Conservation (phyloP, 2,329 filamentous ascomycete species). For the Ophiostoma australiae region DNA sequence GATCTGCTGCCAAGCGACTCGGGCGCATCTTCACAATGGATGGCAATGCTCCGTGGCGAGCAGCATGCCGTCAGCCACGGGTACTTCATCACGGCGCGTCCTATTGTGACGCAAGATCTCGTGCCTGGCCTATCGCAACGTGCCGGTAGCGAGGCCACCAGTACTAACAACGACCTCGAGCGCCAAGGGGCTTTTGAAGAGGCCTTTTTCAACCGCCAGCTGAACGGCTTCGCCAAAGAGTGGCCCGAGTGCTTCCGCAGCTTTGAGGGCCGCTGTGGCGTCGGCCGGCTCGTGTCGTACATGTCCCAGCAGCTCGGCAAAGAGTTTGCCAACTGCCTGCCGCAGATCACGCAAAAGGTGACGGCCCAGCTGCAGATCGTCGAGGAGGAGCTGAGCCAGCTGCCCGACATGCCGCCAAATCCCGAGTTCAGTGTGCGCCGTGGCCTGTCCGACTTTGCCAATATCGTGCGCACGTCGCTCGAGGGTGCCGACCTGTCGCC, state of each 20-base stretch:
- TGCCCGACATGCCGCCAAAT: conserved; percentile 65
- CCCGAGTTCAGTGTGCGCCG: conserved; percentile 61
- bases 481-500: conserved; percentile 42
- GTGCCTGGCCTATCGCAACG: conserved; percentile 19
- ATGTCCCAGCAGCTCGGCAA: conserved; percentile 50
- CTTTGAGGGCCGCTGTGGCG: conserved; percentile 48
- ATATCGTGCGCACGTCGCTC: conserved; percentile 49
- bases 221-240: conserved; percentile 31
- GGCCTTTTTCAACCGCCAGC: conserved; percentile 42
- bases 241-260: conserved; percentile 49
- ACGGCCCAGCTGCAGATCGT: conserved; percentile 48
- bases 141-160: conserved; percentile 6
- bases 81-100: conserved; percentile 72
- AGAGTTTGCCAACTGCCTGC: conserved; percentile 47
- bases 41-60: conserved; percentile 56
- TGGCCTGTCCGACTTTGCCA: conserved; percentile 54
- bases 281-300: conserved; percentile 49
- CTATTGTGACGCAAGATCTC: conserved; percentile 34
- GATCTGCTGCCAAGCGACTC: conserved; percentile 59
- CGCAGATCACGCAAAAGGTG: conserved; percentile 48
- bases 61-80: conserved; percentile 64
- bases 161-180: conserved; percentile 43
- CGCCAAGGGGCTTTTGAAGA: conserved; percentile 50
- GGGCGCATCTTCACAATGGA: conserved; percentile 50
- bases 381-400: conserved; percentile 47